These are phyloP conservation scores for Pyrenophora graminea DNA, from an alignment of 2,329 filamentous ascomycete species.

Conservation along the genomic window DNA sequence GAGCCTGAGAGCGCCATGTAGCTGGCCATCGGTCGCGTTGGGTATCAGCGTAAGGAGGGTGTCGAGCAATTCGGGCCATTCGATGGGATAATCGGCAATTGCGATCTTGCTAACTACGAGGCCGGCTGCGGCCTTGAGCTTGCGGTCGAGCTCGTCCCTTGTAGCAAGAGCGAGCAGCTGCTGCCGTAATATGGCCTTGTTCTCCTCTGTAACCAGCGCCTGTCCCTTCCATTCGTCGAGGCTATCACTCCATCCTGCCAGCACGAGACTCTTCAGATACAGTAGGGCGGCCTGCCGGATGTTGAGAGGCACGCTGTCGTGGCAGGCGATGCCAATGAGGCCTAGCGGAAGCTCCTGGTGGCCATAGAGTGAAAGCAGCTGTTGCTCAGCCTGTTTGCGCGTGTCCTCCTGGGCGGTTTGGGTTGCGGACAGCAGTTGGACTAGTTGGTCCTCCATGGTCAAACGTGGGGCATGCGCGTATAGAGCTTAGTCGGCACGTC, in stretches of 20 bases:
- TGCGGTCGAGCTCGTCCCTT: conserved; percentile 74
- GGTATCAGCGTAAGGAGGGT: conserved; percentile 77
- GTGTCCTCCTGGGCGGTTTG: conserved; percentile 75
- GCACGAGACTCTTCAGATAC: conserved; percentile 79
- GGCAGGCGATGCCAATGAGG: conserved; percentile 78
- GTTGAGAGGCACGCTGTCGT: conserved; percentile 71
- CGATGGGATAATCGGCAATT: conserved; percentile 86
- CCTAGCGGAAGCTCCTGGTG: conserved; percentile 75
- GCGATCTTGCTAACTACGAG: conserved; percentile 93
- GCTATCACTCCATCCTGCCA: conserved; percentile 79
- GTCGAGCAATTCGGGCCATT: conserved; percentile 89
- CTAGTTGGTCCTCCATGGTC: conserved; percentile 87
- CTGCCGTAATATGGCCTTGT: conserved; percentile 73
- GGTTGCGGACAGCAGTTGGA: conserved; percentile 84
- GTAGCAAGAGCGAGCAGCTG: conserved; percentile 78
- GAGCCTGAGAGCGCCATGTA: conserved; percentile 88
- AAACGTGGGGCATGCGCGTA: conserved; percentile 29
- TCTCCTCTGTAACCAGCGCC: conserved; percentile 71
- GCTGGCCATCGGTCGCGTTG: conserved; percentile 73
- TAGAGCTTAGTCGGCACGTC: conserved; percentile 33
- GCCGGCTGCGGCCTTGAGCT: conserved; percentile 87
- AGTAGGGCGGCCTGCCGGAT: conserved; percentile 84
- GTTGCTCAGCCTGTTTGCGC: conserved; percentile 84
- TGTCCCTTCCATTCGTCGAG: conserved; percentile 71
- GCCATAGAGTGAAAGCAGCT: conserved; percentile 71